Base-by-base conservation (phyloP, 345 rosid species). In the Combretum micranthum region DNA sequence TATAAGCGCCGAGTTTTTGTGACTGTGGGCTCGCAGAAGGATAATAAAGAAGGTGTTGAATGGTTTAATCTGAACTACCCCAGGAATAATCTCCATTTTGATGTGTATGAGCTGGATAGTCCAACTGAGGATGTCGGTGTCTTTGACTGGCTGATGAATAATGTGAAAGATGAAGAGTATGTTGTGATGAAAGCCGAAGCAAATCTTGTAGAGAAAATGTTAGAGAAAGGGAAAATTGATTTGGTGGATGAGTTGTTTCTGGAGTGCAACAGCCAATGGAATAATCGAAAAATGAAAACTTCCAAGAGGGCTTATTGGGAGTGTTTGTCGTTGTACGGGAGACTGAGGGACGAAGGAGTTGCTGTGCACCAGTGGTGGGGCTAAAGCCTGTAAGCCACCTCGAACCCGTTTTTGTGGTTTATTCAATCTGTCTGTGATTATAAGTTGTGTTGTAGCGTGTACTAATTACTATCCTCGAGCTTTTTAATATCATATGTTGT, bases 281-380 rank as follows among this genome's bases (percentile, higher is more conserved):
- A 59, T 19, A 58, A 69, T 9, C 44, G 47, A 17, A 20, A 50
- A 21, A 68, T 58, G 52, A 62, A 71, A 45, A 65, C 54, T 63
- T 62, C 59, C 55, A 64, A 63, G 52, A 69, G 81, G 63, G 73
- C 81, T 66, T 73, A 73, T 62, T 76, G 84, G 84, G 81, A 76
- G 56, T 76, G 84, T 52, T 45, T 76, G 61, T 65, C 77, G 15
- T 63, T 80, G 75, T 73, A 74, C 32, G 81, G 84, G 42, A 69
- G 51, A 61, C 51, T 80, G 39, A 69, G 67, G 69, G 76, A 71
- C 60, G 67, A 50, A 20, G 81, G 79, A 17, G 66, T 76, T 63
- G 79, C 79, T 13, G 76, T 79, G 44, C 84, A 76, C 62, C 81
- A 71, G 64, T 79, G 81, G 84, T 76, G 84, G 81, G 45, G 17